Percentiles rank a stretch among this genome's conserved stretches.
Evolutionary conservation across 768 basidiomycete genomes (phyloP).

Genomic region (Podaxis sp.): DNA sequence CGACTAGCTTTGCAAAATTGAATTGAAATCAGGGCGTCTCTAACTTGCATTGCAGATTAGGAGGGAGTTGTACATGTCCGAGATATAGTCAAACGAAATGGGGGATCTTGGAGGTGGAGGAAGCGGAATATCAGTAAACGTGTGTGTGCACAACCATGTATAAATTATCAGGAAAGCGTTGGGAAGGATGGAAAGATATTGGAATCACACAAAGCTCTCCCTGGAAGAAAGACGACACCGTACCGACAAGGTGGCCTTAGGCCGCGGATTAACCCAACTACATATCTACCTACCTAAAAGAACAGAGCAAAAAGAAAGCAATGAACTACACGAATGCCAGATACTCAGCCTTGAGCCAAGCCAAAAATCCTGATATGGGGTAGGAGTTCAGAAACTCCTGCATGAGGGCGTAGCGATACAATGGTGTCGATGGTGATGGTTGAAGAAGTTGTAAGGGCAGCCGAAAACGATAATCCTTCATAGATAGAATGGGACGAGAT

Average conservation of each 20-base stretch:
- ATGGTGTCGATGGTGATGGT: not conserved
- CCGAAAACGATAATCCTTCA: conserved; percentile 8
- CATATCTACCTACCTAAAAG: conserved; percentile 13
- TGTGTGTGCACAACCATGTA: conserved; percentile 1
- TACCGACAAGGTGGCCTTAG: conserved; percentile 12
- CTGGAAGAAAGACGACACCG: conserved; percentile 3
- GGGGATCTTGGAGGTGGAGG: not conserved
- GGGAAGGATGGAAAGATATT: not conserved
- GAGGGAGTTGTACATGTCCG: not conserved
- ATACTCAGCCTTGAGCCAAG: conserved; percentile 12
- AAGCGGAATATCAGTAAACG: not conserved
- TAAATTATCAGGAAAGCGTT: conserved; percentile 8
- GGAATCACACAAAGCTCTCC: conserved; percentile 8
- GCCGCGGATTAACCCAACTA: conserved; percentile 10
- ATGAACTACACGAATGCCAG: not conserved
- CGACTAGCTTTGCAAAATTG: too few species aligned
- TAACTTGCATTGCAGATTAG: not conserved
- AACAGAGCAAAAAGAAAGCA: conserved; percentile 5
- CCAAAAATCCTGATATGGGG: not conserved
- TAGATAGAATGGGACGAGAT: conserved; percentile 11
- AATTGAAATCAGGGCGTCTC: not conserved
- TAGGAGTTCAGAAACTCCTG: not conserved
- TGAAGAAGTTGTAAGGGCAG: not conserved
- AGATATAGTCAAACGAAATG: not conserved
- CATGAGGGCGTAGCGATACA: conserved; percentile 10